A percentile compares a stretch with the other conserved stretches of the same genome.
These are phyloP conservation scores for Thermothelomyces thermophilus DNA, from an alignment of 2,329 filamentous ascomycete genomes.

Conservation along the genomic window DNA sequence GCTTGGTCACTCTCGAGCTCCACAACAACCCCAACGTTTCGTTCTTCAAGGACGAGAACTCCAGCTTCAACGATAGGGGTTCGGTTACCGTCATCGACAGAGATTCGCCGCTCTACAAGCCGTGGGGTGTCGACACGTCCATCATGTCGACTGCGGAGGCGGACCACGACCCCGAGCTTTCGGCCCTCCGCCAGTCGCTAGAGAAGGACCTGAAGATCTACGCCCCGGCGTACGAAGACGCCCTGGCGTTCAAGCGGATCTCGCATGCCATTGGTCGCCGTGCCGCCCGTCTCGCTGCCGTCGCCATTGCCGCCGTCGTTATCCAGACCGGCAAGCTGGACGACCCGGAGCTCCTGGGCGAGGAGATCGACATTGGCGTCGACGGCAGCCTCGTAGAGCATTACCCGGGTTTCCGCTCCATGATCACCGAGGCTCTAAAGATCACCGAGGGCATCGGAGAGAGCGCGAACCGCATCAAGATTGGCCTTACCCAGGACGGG, in stretches of 20 bases:
- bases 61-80: constrained; percentile 60
- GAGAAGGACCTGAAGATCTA: constrained; percentile 68
- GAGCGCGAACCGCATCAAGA: constrained; percentile 80
- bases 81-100: constrained; percentile 64
- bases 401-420: constrained; percentile 85
- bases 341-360: constrained; percentile 43
- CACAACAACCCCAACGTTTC: constrained; percentile 59
- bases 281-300: constrained; percentile 78
- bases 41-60: constrained; percentile 72
- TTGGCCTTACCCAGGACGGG: constrained; percentile 95
- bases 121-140: constrained; percentile 87
- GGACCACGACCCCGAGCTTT: constrained; percentile 66
- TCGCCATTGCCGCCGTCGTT: constrained; percentile 79
- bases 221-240: constrained; percentile 73
- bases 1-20: constrained; percentile 67
- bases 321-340: constrained; percentile 70
- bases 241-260: constrained; percentile 77
- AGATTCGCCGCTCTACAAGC: constrained; percentile 61
- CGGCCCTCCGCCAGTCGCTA: constrained; percentile 68
- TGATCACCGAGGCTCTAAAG: constrained; percentile 76
- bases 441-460: constrained; percentile 71
- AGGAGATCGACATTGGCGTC: constrained; percentile 81
- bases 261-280: constrained; percentile 80
- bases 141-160: constrained; percentile 82
- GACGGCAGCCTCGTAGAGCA: constrained; percentile 93